phyloP scores from a whole-genome alignment of 1,284 basidiomycete genomes.

The Baeospora myosura region DNA sequence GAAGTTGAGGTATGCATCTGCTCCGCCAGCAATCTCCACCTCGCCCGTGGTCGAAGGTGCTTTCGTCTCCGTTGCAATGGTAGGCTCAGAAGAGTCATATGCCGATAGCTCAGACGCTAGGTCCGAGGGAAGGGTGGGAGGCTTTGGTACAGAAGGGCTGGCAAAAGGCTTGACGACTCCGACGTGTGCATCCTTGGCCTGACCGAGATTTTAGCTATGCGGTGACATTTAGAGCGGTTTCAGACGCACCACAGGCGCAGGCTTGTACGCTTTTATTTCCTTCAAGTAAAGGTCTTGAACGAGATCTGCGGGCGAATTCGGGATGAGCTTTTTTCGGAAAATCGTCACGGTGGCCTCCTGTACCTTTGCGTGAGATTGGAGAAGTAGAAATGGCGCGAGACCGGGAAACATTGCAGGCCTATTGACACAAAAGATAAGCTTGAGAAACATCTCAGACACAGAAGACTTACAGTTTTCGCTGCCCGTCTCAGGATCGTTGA shows the following conservation, averaged over 20 bases:
- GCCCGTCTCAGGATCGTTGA: slow-evolving; percentile 56
- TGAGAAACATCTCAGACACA: slow-evolving; percentile 2
- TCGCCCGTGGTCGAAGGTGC: slow-evolving; percentile 15
- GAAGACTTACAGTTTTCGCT: slow-evolving; percentile 35
- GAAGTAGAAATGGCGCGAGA: slow-evolving; percentile 58
- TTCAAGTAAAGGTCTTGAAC: slow-evolving; percentile 89
- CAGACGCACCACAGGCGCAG: slow-evolving; percentile 42
- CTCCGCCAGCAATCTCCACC: slow-evolving; percentile 24
- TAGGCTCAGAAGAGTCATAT: slow-evolving; percentile 74
- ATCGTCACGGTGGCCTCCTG: slow-evolving; percentile 18
- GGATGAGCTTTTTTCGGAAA: slow-evolving; percentile 17
- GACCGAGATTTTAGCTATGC: slow-evolving; percentile 7
- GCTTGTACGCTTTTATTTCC: slow-evolving; percentile 88
- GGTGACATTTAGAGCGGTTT: slow-evolving; percentile 7
- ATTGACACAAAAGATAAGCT: slow-evolving; percentile 6
- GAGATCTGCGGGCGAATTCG: slow-evolving; percentile 61
- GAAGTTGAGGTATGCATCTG: slow-evolving; percentile 37
- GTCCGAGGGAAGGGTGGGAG: slow-evolving; percentile 69
- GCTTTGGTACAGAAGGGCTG: slow-evolving; percentile 58
- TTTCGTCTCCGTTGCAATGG: slow-evolving; percentile 30
- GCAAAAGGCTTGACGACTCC: slow-evolving; percentile 72
- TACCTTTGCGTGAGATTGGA: slow-evolving; percentile 63
- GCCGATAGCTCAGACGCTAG: slow-evolving; percentile 76
- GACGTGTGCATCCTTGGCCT: slow-evolving; percentile 83
- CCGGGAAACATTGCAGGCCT: slow-evolving; percentile 38